A percentile compares a stretch with the other conserved stretches of the same genome.
phyloP scores from a whole-genome alignment of 2,329 filamentous ascomycete genomes.

The Penicillium sp. region DNA sequence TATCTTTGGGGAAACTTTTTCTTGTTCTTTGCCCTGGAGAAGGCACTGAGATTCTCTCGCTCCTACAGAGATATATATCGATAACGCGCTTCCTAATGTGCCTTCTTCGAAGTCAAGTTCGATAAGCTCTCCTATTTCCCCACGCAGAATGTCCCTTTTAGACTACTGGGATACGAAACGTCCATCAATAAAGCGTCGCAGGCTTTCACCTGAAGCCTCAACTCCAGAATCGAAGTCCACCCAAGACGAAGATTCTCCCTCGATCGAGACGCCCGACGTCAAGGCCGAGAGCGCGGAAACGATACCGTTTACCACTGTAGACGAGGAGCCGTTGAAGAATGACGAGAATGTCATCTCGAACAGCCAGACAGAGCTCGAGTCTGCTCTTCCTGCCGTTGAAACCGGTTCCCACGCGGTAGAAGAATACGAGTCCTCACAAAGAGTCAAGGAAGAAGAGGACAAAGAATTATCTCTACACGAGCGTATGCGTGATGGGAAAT shows the following conservation, averaged over 20 bases:
- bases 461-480: conserved; percentile 45
- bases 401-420: conserved; percentile 74
- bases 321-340: background rate
- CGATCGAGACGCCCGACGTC: conserved; percentile 38
- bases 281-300: conserved; percentile 40
- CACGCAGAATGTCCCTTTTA: conserved; percentile 39
- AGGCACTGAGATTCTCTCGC: background rate
- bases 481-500: conserved; percentile 63
- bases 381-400: conserved; percentile 69
- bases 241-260: conserved; percentile 3
- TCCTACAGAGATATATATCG: conserved; percentile 10
- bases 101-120: background rate
- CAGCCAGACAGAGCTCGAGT: conserved; percentile 70
- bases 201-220: conserved; percentile 25
- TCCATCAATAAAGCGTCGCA: conserved; percentile 38
- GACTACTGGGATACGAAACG: conserved; percentile 43
- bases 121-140: background rate
- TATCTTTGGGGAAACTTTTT: background rate
- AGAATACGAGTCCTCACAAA: conserved; percentile 74
- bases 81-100: conserved; percentile 7
- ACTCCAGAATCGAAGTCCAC: background rate
- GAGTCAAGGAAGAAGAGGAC: conserved; percentile 53
- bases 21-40: background rate
- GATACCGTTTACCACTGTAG: conserved; percentile 10
- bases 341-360: conserved; percentile 33